Evolutionary conservation across 2,329 filamentous ascomycete species (phyloP), one percentile per base, ranked within the genome.

Genomic region (Botrytis cinerea): DNA sequence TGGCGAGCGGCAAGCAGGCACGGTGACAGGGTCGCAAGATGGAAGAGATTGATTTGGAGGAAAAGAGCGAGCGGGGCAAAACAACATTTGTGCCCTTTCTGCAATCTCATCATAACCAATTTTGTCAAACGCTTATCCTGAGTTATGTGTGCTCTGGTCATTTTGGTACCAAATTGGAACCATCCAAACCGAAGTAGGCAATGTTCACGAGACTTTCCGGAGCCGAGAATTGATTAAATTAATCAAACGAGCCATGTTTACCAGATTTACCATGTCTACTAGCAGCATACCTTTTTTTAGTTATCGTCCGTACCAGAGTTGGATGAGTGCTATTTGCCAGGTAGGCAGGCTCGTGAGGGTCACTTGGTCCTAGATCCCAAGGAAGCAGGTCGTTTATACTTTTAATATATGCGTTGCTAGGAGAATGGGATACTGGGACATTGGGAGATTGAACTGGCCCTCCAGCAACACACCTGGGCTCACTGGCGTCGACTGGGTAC

Each of bases 1-100:
- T 45, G 71, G 63, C 51, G 45, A 61, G 63, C 71, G 63, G 54
- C 62, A 72, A 69, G 71, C 38, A 60, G 35, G 51, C 51, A 70
- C 46, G 51, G 25, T 35, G 51, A 22, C 35, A 35, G 4, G 35
- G 35, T 35, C 4, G 48, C 16, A 57, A 32, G 14, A 48, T 51
- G 40, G 32, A 28, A 40, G 45, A 66, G 35, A 35, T 54, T 54
- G 35, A 35, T 54, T 54, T 28, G 51, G n/a, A 28, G 51, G 51
- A 71, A 7, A 57, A 45, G 25, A 57, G 57, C 28, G 69, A 46
- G 54, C 40, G 69, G 57, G 59, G 54, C 45, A 48, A 20, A 45
- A 51, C 16, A 16, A 63, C 28, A 63, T 62, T 18, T 62, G 61
- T 32, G 61, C 68, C 20, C 54, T 40, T 22, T 54, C n/a, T 46